Conservation (phyloP, 1,139 yeast genomes). For the Saccharomycopsis crataegensis region DNA sequence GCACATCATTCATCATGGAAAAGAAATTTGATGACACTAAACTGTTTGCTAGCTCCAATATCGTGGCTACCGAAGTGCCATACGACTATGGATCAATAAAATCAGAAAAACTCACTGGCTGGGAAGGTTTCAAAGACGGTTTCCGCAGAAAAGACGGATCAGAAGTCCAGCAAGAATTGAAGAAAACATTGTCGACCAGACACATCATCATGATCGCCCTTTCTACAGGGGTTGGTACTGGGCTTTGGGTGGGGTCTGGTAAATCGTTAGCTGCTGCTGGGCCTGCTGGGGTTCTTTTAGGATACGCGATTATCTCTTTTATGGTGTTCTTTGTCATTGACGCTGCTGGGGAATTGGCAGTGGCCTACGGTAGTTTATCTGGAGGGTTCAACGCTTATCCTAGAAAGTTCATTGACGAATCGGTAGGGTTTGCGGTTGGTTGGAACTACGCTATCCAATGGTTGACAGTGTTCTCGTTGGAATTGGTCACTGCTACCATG, state of each 20-base stretch:
- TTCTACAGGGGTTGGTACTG: constrained; percentile 63
- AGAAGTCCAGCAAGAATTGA: constrained; percentile 19
- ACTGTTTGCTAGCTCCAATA: background rate
- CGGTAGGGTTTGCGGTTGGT: constrained; percentile 69
- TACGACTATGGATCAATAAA: background rate
- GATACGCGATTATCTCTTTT: constrained; percentile 50
- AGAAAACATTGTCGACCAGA: constrained; percentile 30
- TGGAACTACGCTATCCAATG: constrained; percentile 75
- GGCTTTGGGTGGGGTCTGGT: constrained; percentile 61
- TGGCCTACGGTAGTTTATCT: constrained; percentile 54
- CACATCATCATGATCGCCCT: constrained; percentile 62
- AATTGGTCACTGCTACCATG: constrained; percentile 66
- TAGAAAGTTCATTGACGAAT: constrained; percentile 57
- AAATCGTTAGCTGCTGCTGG: constrained; percentile 60
- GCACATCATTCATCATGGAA: background rate
- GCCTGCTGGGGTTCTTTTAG: constrained; percentile 56
- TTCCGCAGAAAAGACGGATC: constrained; percentile 28
- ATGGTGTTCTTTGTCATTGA: constrained; percentile 58
- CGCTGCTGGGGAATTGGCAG: constrained; percentile 66
- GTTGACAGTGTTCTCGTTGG: constrained; percentile 66
- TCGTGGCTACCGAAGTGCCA: background rate
- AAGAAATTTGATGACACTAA: background rate
- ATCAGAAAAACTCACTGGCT: constrained; percentile 9
- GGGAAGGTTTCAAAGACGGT: constrained; percentile 25
- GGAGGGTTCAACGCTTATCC: constrained; percentile 70